These are phyloP conservation scores for Saccharomycopsis sp. DNA, from an alignment of 805 yeast species.

Conservation along the genomic window DNA sequence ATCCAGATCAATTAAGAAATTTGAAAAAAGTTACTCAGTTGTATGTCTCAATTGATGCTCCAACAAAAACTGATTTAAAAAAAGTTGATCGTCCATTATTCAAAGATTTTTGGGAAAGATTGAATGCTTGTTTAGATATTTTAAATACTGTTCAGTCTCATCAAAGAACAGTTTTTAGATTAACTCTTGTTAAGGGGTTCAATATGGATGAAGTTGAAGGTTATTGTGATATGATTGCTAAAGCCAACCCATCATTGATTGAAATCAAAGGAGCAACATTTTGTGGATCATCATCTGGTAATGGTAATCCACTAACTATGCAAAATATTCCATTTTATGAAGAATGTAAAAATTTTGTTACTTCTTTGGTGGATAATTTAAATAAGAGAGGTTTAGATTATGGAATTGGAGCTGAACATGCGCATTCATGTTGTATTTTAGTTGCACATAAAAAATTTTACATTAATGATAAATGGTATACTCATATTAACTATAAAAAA, in stretches of 20 bases:
- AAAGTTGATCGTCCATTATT: conserved; percentile 82
- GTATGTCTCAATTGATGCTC: conserved; percentile 89
- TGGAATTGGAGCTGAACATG: conserved; percentile 89
- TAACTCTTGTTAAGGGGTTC: conserved; percentile 87
- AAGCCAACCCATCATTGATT: conserved; percentile 76
- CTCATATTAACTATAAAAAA: conserved; percentile 75
- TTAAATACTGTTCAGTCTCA: conserved; percentile 60
- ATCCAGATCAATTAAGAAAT: conserved; percentile 68
- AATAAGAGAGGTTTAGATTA: conserved; percentile 58
- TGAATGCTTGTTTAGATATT: conserved; percentile 71
- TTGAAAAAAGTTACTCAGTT: conserved; percentile 77
- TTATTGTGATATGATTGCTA: conserved; percentile 78
- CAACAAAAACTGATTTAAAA: conserved; percentile 71
- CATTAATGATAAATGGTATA: conserved; percentile 67
- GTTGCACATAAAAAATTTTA: conserved; percentile 69
- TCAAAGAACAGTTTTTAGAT: conserved; percentile 85
- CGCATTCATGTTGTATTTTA: conserved; percentile 86
- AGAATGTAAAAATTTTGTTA: conserved; percentile 73
- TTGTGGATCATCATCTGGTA: conserved; percentile 79
- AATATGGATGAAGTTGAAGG: conserved; percentile 72
- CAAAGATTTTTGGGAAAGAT: conserved; percentile 88
- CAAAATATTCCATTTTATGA: conserved; percentile 91
- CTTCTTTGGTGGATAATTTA: conserved; percentile 48
- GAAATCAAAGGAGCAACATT: conserved; percentile 94
- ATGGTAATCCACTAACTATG: conserved; percentile 88